Conservation (phyloP, 78 protist species). For the Bodo saltans region DNA sequence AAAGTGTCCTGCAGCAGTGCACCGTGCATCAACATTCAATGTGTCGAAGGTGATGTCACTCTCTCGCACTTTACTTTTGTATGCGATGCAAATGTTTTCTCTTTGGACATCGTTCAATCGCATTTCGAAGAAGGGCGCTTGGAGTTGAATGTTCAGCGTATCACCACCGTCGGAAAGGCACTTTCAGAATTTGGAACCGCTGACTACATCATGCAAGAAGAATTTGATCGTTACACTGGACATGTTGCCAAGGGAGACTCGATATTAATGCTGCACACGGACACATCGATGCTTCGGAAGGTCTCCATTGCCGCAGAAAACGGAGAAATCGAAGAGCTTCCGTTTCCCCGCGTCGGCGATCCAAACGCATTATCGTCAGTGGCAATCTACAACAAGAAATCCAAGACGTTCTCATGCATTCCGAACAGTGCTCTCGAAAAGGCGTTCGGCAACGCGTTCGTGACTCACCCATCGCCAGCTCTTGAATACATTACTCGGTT, state of each 20-base stretch:
- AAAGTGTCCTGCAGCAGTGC: not conserved
- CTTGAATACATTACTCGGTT: slow-evolving; percentile 23
- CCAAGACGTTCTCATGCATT: not conserved
- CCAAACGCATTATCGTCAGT: not conserved
- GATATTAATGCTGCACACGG: not conserved
- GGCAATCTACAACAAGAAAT: not conserved
- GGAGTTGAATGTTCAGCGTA: not conserved
- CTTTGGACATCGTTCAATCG: not conserved
- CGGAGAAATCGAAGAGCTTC: not conserved
- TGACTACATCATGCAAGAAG: slow-evolving; percentile 56
- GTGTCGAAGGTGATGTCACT: not conserved
- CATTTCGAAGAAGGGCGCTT: not conserved
- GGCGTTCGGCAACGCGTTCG: too few relatives aligned
- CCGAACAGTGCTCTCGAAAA: not conserved
- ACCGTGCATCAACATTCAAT: not conserved
- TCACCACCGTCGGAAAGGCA: not conserved
- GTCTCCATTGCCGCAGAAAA: not conserved
- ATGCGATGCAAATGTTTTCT: not conserved
- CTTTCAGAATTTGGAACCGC: slow-evolving; percentile 28
- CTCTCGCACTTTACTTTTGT: not conserved
- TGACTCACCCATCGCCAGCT: too few relatives aligned
- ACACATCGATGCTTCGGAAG: not conserved
- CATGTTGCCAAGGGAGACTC: not conserved
- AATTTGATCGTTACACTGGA: slow-evolving; percentile 52
- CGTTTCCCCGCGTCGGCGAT: slow-evolving; percentile 9